Evolutionary conservation across 2,329 filamentous ascomycete species (phyloP).

Genomic region (Penicillium brevicompactum): DNA sequence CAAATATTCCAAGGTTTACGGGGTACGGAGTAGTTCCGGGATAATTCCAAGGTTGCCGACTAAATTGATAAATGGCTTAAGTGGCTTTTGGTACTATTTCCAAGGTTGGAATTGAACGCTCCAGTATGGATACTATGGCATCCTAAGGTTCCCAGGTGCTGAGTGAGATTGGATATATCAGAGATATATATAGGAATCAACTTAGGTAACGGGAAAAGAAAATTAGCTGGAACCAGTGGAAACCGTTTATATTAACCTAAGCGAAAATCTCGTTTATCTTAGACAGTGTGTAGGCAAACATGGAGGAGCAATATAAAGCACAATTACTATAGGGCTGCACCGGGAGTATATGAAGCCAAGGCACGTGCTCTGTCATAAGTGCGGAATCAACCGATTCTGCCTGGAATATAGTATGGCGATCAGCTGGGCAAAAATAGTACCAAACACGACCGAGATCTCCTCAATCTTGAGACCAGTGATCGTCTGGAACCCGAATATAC

Average conservation of each 20-base stretch:
- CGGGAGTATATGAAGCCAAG: not conserved
- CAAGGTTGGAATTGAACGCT: not conserved
- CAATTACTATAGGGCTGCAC: not conserved
- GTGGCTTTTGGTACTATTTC: not conserved
- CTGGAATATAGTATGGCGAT: not conserved
- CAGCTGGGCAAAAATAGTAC: not conserved
- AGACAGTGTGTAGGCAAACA: too few species aligned
- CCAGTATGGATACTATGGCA: too few species aligned
- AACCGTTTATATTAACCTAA: too few species aligned
- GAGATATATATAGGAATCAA: too few species aligned
- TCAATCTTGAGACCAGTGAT: not conserved
- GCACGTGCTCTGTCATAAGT: not conserved
- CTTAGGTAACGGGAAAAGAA: too few species aligned
- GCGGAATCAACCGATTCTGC: not conserved
- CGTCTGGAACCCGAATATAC: not conserved
- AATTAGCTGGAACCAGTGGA: not conserved
- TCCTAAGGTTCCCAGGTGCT: not conserved
- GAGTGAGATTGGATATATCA: not conserved
- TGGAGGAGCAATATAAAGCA: too few species aligned
- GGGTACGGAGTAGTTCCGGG: too few species aligned
- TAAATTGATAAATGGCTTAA: not conserved
- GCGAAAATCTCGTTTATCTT: too few species aligned
- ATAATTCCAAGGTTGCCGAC: not conserved
- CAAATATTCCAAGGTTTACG: not conserved
- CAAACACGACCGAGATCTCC: not conserved